These are phyloP conservation scores for Elsinoe australis DNA, from an alignment of 2,329 filamentous ascomycete genomes.

Conservation along the genomic window DNA sequence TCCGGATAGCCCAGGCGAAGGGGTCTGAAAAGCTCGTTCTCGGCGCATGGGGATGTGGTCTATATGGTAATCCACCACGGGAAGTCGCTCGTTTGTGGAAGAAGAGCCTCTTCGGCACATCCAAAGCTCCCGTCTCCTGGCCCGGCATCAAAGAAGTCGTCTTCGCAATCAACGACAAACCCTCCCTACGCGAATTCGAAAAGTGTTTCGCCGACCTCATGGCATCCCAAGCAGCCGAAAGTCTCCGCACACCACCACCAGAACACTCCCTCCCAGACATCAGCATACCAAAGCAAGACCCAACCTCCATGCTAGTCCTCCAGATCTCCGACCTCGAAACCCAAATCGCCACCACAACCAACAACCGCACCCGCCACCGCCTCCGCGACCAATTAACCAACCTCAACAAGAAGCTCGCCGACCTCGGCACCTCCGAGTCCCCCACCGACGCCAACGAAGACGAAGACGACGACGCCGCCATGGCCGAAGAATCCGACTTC, in stretches of 20 bases:
- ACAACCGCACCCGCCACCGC: constrained; percentile 25
- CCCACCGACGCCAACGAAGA: constrained; percentile 27
- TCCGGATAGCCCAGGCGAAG: constrained; percentile 45
- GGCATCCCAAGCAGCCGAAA: constrained; percentile 20
- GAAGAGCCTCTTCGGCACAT: constrained; percentile 34
- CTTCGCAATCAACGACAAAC: constrained; percentile 50
- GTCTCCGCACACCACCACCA: constrained; percentile 17
- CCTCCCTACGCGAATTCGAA: constrained; percentile 48
- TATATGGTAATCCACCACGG: constrained; percentile 53
- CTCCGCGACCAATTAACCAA: constrained; percentile 28
- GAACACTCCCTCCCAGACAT: constrained; percentile 3
- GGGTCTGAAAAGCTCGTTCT: constrained; percentile 47
- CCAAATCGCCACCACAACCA: constrained; percentile 29
- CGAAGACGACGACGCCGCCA: constrained; percentile 21
- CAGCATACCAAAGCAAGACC: constrained; percentile 12
- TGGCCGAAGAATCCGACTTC: constrained; percentile 21
- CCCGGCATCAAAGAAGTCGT: constrained; percentile 45
- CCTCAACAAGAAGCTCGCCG: constrained; percentile 29
- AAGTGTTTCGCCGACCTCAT: constrained; percentile 37
- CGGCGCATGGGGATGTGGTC: constrained; percentile 59
- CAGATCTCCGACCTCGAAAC: constrained; percentile 30
- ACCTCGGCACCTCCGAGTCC: constrained; percentile 26
- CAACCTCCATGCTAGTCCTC: constrained; percentile 24
- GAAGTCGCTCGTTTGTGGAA: constrained; percentile 53
- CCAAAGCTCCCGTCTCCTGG: constrained; percentile 33